Evolutionary conservation across 1,284 basidiomycete species (phyloP).

Genomic region (Cerrena zonata): DNA sequence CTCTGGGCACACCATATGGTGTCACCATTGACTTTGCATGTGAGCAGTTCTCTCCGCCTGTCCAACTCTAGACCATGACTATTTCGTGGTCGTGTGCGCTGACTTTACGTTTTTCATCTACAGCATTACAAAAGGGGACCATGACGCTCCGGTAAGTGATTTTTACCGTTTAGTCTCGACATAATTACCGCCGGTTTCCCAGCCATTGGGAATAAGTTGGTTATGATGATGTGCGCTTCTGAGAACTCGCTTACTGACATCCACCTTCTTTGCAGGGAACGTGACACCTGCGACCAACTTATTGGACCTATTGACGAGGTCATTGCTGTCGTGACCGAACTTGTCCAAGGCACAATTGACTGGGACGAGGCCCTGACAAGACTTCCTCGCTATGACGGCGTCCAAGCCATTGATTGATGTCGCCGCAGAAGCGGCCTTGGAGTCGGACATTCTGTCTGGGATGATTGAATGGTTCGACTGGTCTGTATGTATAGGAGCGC

Average conservation of each 20-base stretch:
- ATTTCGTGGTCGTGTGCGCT: slow-evolving; percentile 8
- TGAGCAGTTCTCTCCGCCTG: slow-evolving; percentile 44
- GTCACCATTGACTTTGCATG: slow-evolving; percentile 97
- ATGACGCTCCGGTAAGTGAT: slow-evolving; percentile 78
- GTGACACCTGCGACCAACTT: slow-evolving; percentile 89
- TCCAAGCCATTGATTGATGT: slow-evolving; percentile 69
- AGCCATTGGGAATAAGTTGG: neutral
- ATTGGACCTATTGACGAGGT: slow-evolving; percentile 93
- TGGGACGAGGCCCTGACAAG: slow-evolving; percentile 76
- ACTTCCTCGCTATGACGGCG: slow-evolving; percentile 81
- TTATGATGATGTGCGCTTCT: neutral
- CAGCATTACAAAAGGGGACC: slow-evolving; percentile 80
- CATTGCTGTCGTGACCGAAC: slow-evolving; percentile 71
- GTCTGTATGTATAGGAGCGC: neutral
- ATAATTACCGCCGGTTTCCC: neutral
- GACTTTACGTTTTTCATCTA: neutral
- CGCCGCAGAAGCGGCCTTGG: neutral
- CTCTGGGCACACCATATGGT: slow-evolving; percentile 95
- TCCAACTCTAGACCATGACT: neutral
- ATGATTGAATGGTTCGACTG: neutral
- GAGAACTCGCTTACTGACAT: slow-evolving; percentile 1
- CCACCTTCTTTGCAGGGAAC: slow-evolving; percentile 57
- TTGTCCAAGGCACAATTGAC: slow-evolving; percentile 67
- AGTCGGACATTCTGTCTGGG: neutral
- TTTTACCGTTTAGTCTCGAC: neutral